Evolutionary conservation across 179 eudicot genomes (phyloP).

Genomic region (Vitellaria paradoxa): DNA sequence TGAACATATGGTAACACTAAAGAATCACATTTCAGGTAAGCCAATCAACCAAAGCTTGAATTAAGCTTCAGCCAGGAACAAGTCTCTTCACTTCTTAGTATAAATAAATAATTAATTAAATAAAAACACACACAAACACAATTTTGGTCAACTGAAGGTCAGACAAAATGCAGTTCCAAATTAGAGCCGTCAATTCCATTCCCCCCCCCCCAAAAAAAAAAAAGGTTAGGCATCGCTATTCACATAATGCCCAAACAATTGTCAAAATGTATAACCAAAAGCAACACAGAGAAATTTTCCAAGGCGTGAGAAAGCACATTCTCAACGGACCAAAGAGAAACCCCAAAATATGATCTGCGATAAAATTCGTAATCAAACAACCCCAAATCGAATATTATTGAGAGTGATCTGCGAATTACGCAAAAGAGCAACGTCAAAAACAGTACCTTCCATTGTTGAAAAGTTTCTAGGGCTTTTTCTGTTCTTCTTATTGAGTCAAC

Average conservation of each 20-base stretch:
- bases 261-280: neutral
- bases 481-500: neutral
- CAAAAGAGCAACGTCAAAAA: neutral
- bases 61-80: neutral
- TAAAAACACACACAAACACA: neutral
- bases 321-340: neutral
- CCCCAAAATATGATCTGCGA: neutral
- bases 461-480: neutral
- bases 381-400: neutral
- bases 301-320: neutral
- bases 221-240: neutral
- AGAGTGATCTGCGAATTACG: neutral
- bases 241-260: neutral
- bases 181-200: slow-evolving; percentile 1
- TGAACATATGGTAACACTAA: neutral
- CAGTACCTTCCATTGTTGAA: slow-evolving; percentile 7
- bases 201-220: too few relatives aligned
- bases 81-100: neutral
- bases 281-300: neutral
- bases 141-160: neutral
- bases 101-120: too few relatives aligned
- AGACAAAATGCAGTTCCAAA: neutral
- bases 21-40: neutral
- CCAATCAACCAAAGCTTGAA: neutral
- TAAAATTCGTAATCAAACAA: neutral